Base-by-base conservation (phyloP, 345 rosid genomes). In the Eutrema yunnanense region DNA sequence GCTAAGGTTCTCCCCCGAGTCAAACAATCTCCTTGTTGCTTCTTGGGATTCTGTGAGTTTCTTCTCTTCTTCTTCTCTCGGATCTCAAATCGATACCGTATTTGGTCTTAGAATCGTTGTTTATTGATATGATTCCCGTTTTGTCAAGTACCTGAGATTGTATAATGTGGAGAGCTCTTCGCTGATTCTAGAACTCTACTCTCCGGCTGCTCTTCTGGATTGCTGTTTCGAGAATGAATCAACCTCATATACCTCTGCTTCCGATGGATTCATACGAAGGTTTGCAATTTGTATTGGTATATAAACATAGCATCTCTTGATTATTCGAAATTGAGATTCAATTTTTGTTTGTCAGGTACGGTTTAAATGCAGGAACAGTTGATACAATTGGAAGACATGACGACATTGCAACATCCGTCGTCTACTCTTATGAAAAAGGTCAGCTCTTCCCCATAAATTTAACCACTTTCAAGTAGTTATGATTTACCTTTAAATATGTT, bases 1-100 rank as follows among this genome's bases (percentile, higher is more conserved):
- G 73, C 63, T 90, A 78, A 83, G 82, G 29, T 96, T 96, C 82
- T 87, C 98, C 8, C 84, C 99, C 0, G 73, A 67, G 2, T 86
- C 96, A 42, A 86, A 90, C 71, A 87, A 87, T 64, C 89, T 95
- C 71, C 91, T 96, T 27, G 49, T 96, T 65, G 77, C 98, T 48
- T 90, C 98, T 22, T 95, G 99, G 99, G 99, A 95, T 59, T 82
- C 89, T 6, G 97, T 95, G 29, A 84, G 96, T 81, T 8, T 76
- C 61, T 37, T 32, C 61, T 37, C 27, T 48, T 64, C 11, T 68
- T 12, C 42, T 29, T 59, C 50, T 50, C 6, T 58, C 40, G 1
- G 8, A 62, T 62, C 59, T 62, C 65, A 16, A 40, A 27, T 46
- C 43, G 2, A 52, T 34, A 60, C 44, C 49, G 5, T 14, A 29